Percentiles rank a stretch among this genome's conserved stretches.
Conservation (phyloP, 2,329 filamentous ascomycete genomes). For the Fusarium lateritium region DNA sequence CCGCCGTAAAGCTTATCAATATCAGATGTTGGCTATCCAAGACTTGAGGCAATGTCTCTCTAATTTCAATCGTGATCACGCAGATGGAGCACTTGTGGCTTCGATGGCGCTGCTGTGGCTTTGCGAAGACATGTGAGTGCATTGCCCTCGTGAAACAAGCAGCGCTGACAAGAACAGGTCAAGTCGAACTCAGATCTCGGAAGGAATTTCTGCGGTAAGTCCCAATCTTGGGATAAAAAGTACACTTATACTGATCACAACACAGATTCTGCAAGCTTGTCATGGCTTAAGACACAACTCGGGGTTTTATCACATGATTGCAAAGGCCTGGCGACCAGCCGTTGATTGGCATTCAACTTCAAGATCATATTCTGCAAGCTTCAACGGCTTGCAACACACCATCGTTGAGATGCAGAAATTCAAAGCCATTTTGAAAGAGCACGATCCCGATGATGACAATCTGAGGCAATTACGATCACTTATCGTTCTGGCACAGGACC, state of each 20-base stretch:
- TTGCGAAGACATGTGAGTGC: conserved; percentile 30
- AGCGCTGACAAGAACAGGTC: conserved; percentile 13
- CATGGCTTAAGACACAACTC: conserved; percentile 19
- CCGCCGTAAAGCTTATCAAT: conserved; percentile 33
- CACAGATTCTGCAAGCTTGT: conserved; percentile 21
- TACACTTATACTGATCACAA: neutral
- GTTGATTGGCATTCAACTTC: neutral
- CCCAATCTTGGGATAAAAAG: accelerated
- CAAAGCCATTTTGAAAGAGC: conserved; percentile 1
- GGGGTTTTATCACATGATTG: conserved; percentile 16
- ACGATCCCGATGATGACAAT: conserved; percentile 13
- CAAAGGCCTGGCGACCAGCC: conserved; percentile 21
- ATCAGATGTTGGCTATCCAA: conserved; percentile 34
- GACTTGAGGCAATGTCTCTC: conserved; percentile 20
- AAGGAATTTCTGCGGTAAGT: conserved; percentile 29
- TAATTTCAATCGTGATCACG: conserved; percentile 21
- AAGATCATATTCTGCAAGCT: neutral
- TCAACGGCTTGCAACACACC: neutral
- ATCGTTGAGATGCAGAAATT: conserved; percentile 32
- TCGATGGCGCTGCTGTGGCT: conserved; percentile 29
- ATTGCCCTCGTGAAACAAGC: too few relatives aligned
- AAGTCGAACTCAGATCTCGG: conserved; percentile 25
- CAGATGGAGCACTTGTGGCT: conserved; percentile 31
- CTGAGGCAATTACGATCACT: conserved; percentile 18
- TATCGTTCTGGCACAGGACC: conserved; percentile 19